Evolutionary conservation across 768 basidiomycete species (phyloP), one percentile per base, ranked within the genome.

Genomic region (Ramaria rubella): DNA sequence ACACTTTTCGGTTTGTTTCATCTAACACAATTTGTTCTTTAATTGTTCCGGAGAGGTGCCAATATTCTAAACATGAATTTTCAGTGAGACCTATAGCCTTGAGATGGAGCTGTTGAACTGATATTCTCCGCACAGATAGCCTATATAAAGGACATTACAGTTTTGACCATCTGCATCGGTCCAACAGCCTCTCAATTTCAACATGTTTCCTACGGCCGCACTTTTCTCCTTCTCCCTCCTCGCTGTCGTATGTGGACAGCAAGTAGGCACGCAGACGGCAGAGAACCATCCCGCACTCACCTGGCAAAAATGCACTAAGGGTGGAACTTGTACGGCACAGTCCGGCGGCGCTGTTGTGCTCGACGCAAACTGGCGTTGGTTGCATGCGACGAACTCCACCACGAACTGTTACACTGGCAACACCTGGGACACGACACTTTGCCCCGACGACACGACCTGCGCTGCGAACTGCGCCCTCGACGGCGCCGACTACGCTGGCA

Each of bases 341-440:
- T 7, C 24, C 3, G 58, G 55, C 3, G 58, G 55, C 24, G 38
- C 58, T 24, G 71, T 83, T 62, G 74, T 76, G 51, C 73, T 83
- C 66, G 80, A 81, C 65, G 58, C 74, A 56, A 80, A 80, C 71
- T 81, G 78, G 78, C 77, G 79, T 43, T 80, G 77, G 77, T 60
- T 74, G 45, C 66, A 68, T 60, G 60, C 54, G 49, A 64, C 61
- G 48, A 53, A 54, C 29, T 64, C 68, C 27, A 68, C 61, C 54
- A 70, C 66, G 60, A 71, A 70, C 64, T 71, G 70, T 65, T 70
- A 70, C 67, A 70, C 70, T 58, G 70, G 69, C 24, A 69, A 69
- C 64, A 55, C 59, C 11, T 70, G 69, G 70, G 64, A 71, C 58
- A 59, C 67, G 24, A 55, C 65, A 11, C 61, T 70, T 55, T 71